Evolutionary conservation across 192 early-diverging fungal species (phyloP), one percentile per base, ranked within the genome.

Genomic region (Coemansia sp.): DNA sequence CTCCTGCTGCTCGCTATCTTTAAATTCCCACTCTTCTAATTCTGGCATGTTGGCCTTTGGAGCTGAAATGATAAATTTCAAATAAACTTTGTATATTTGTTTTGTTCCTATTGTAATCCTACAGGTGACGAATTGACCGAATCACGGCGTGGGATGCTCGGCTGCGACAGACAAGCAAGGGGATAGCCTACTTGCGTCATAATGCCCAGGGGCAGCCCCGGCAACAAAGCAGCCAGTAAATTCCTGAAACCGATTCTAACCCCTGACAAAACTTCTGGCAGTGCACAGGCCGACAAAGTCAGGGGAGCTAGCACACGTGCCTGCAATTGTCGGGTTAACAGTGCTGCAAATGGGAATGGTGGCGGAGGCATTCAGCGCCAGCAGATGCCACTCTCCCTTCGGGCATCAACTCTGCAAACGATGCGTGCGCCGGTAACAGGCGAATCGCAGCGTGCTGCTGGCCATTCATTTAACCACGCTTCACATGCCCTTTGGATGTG

Each of bases 381-480:
- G 32, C 32, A 32, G 32, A 32, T 32, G 32, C 32, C 32, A 43
- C 41, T n/a, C 41, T 43, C 15, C 14, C 41, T 43, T 43, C 41
- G 12, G 41, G 41, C 12, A 43, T 43, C 41, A 43, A n/a, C 41
- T n/a, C 12, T 43, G 15, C 15, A n/a, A 43, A 43, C 14, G 11
- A 49, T 49, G 19, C 15, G 19, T 49, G 43, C 43, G 43, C 43
- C n/a, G 47, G 47, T 49, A 49, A 21, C 29, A 17, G 14, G 29
- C 29, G 29, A 32, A 32, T 32, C 32, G 32, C 32, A 32, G 32
- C 53, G 53, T 55, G 53, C 15, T 43, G 8, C 53, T 55, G 53
- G 24, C 53, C 53, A 55, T 55, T 55, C 23, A 55, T 55, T 55
- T 55, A 29, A 12, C 53, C 53, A 55, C 53, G 53, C 25, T 45